Base-by-base conservation (phyloP, 257 asterid species). In the Cordia subcordata region DNA sequence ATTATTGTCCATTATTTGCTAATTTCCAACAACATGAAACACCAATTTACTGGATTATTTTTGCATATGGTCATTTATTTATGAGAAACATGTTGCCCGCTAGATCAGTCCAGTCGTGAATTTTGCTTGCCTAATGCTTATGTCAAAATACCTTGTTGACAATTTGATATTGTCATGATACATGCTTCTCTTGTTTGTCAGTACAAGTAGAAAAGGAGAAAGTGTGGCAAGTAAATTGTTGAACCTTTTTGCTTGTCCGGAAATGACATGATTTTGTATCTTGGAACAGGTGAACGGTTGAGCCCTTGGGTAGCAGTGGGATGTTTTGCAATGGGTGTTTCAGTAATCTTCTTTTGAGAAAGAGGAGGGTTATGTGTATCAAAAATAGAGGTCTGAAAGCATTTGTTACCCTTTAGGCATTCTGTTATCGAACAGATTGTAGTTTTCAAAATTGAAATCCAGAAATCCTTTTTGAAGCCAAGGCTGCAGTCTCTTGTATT, bases 251-350 rank as follows among this genome's bases (percentile, higher is more conserved):
- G 35, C 35, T 6, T 27, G 35, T 8, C 19, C 16, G 5, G 17
- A 11, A 5, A 6, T 46, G 52, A 11, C 42, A 15, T 5, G 8
- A 0, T 55, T 6, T 11, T 56, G 11, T 61, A 44, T 63, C 38
- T 53, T 32, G 58, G 55, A 27, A 76, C 83, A 90, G 93, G 96
- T 53, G 97, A 90, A 72, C 80, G 96, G 45, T 77, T 90, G 78
- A 87, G 97, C 79, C 97, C 97, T 64, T 90, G 96, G 93, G 90
- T 86, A 60, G 93, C 88, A 4, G 62, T 81, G 47, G 97, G 93
- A 56, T 85, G 97, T 86, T 75, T 90, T 59, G 65, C 78, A 21
- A 87, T 90, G 90, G 97, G 93, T 11, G 81, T 90, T 39, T 90
- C 57, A 14, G 32, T 52, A 20, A 52, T 52, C 57, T 52, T 52